These are phyloP conservation scores for Aureobasidium uvarum DNA, from an alignment of 2,329 filamentous ascomycete genomes.

Conservation along the genomic window DNA sequence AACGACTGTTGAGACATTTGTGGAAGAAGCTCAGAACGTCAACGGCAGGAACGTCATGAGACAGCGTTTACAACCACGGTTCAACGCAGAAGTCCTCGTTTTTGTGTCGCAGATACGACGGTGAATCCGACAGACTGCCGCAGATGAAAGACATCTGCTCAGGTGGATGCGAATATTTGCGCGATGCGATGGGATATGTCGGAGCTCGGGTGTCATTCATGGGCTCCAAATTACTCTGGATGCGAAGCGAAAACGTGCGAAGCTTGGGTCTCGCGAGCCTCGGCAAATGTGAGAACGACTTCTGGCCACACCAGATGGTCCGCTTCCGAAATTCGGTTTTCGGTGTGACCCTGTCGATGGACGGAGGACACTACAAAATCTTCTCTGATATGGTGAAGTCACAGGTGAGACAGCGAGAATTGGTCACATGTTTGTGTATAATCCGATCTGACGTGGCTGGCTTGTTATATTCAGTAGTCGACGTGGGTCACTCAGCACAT, in stretches of 20 bases:
- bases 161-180: background rate
- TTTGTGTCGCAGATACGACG: background rate
- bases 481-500: too few relatives aligned
- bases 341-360: background rate
- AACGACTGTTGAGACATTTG: slow-evolving; percentile 9
- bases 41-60: slow-evolving; percentile 19
- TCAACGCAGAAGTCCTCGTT: slow-evolving; percentile 19
- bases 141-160: background rate
- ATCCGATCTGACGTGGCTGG: background rate
- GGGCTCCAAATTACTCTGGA: background rate
- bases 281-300: slow-evolving; percentile 13
- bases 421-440: background rate
- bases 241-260: slow-evolving; percentile 3
- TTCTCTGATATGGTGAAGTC: background rate
- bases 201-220: background rate
- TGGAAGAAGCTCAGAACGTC: background rate
- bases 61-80: background rate
- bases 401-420: background rate
- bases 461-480: too few relatives aligned
- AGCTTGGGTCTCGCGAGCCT: background rate
- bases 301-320: background rate
- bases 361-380: background rate
- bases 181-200: background rate
- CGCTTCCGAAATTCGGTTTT: slow-evolving; percentile 5
- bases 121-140: background rate